Percentiles rank a stretch among this genome's conserved stretches.
Conservation (phyloP, 139 green algal species). For the Coccomyxa sp. region DNA sequence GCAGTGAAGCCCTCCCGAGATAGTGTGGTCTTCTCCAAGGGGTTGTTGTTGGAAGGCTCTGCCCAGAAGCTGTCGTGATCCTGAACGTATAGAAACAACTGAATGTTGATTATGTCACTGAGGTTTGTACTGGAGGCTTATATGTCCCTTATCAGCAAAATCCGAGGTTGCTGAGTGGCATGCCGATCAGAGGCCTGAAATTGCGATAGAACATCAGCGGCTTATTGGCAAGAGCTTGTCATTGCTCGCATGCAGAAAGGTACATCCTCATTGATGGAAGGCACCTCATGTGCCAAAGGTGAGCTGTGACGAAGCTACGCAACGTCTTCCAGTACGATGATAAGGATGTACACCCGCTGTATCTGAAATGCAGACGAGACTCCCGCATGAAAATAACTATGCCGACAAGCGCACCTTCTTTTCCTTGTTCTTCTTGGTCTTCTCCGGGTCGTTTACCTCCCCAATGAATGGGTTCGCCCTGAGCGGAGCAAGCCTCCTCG, state of each 20-base stretch:
- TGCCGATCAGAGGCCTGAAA: background rate
- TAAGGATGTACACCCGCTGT: background rate
- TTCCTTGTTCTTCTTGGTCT: background rate
- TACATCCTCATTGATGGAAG: background rate
- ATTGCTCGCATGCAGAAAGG: background rate
- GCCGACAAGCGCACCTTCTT: background rate
- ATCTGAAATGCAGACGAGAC: background rate
- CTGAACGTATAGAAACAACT: background rate
- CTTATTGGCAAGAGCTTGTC: background rate
- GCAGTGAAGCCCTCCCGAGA: background rate
- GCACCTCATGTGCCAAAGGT: background rate
- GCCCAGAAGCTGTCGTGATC: background rate
- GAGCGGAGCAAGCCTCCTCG: too few relatives aligned
- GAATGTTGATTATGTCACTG: background rate
- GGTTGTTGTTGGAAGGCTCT: slow-evolving; percentile 1
- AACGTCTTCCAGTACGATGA: background rate
- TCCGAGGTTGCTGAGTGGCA: background rate
- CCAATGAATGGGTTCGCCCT: background rate
- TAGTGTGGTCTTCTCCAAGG: background rate
- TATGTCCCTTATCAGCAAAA: background rate
- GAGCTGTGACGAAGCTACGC: background rate
- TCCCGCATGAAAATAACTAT: background rate
- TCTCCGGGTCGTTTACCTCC: background rate
- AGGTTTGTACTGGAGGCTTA: background rate
- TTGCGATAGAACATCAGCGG: background rate